phyloP scores from a whole-genome alignment of 192 early-diverging fungal genomes.

The Phycomyces nitens region DNA sequence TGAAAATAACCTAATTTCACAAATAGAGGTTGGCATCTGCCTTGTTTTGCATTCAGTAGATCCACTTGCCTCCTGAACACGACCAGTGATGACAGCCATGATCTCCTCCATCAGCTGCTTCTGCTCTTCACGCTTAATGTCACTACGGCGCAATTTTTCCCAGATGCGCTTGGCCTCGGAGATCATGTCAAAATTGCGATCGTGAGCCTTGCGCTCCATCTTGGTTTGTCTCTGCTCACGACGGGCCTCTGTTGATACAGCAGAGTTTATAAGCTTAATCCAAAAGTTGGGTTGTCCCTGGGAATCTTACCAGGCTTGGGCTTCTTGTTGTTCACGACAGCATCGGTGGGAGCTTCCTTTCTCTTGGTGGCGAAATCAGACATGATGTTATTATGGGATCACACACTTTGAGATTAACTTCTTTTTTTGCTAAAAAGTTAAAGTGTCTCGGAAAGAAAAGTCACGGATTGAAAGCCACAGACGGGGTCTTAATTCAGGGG shows the following conservation, averaged over 20 bases:
- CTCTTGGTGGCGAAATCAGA: slow-evolving; percentile 17
- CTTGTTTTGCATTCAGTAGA: too few relatives aligned
- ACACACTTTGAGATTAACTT: background rate
- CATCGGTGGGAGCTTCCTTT: background rate
- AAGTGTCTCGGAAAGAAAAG: background rate
- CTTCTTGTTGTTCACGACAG: slow-evolving; percentile 15
- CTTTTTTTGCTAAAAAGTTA: background rate
- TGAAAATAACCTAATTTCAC: slow-evolving; percentile 66
- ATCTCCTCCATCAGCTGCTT: slow-evolving; percentile 68
- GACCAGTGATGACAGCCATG: slow-evolving; percentile 78
- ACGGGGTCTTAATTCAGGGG: background rate
- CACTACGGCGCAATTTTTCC: slow-evolving; percentile 79
- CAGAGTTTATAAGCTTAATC: background rate
- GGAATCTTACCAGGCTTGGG: slow-evolving; percentile 7
- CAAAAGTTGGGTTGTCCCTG: background rate
- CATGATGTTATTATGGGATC: background rate
- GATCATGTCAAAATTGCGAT: slow-evolving; percentile 71
- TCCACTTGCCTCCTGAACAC: slow-evolving; percentile 62
- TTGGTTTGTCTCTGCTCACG: slow-evolving; percentile 52
- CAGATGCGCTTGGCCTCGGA: slow-evolving; percentile 73
- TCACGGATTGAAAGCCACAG: background rate
- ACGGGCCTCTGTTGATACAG: slow-evolving; percentile 36
- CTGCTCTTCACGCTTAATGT: slow-evolving; percentile 61
- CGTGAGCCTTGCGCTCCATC: slow-evolving; percentile 58
- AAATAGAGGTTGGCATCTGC: too few relatives aligned